Percentiles rank a stretch among this genome's conserved stretches.
Conservation (phyloP, 805 yeast genomes). For the Starmerella kuoi region DNA sequence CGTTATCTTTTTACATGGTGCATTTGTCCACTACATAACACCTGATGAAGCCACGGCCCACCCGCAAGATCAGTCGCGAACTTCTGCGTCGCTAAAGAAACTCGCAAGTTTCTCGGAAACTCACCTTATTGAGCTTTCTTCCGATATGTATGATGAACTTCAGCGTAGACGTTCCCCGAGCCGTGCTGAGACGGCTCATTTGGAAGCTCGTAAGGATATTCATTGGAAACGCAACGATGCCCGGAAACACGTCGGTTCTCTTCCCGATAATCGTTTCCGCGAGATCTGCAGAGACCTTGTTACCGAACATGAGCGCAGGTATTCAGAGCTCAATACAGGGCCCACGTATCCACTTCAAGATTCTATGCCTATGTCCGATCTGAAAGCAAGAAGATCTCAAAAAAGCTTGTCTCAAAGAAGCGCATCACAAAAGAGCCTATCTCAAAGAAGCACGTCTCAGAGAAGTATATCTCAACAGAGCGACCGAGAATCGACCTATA, state of each 20-base stretch:
- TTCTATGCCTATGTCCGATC: slow-evolving; percentile 9
- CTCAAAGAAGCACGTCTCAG: neutral
- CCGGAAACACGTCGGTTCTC: slow-evolving; percentile 73
- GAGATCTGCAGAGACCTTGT: slow-evolving; percentile 85
- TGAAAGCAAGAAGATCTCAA: neutral
- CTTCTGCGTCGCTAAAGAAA: slow-evolving; percentile 30
- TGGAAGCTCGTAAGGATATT: slow-evolving; percentile 58
- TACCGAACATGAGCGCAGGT: slow-evolving; percentile 72
- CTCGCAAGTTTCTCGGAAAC: slow-evolving; percentile 43
- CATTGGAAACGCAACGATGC: slow-evolving; percentile 96
- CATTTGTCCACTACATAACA: slow-evolving; percentile 14
- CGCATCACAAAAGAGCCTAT: neutral
- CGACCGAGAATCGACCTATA: neutral
- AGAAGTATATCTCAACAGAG: neutral
- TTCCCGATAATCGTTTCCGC: slow-evolving; percentile 70
- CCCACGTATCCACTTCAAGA: slow-evolving; percentile 16
- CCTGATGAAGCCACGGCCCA: slow-evolving; percentile 2
- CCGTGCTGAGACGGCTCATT: slow-evolving; percentile 37
- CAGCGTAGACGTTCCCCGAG: slow-evolving; percentile 50
- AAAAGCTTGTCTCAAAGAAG: neutral
- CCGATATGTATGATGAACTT: slow-evolving; percentile 90
- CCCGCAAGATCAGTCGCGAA: slow-evolving; percentile 12
- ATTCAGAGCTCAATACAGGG: slow-evolving; percentile 33
- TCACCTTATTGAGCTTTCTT: slow-evolving; percentile 80
- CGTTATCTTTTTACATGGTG: slow-evolving; percentile 14